A percentile compares a stretch with the other conserved stretches of the same genome.
phyloP scores from a whole-genome alignment of 768 basidiomycete genomes.

The Panellus pusillus region DNA sequence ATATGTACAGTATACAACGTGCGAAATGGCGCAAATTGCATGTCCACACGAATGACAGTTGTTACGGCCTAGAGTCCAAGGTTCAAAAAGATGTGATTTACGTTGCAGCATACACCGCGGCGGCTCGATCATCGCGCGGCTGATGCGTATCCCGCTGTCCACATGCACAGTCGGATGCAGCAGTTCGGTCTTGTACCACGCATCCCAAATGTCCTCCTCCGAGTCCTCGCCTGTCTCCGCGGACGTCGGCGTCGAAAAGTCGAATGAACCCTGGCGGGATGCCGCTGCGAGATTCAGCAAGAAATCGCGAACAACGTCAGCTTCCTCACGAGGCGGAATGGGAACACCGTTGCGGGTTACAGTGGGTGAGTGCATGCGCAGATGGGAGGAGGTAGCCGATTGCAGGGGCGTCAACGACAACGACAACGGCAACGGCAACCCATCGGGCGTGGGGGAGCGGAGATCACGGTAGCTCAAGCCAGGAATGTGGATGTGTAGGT shows the following conservation, averaged over 20 bases:
- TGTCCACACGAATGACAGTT: too few relatives aligned
- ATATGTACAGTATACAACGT: too few relatives aligned
- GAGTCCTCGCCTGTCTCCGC: neutral
- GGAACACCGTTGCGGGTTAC: constrained; percentile 19
- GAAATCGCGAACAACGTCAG: constrained; percentile 9
- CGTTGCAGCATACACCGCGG: constrained; percentile 9
- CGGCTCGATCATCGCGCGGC: constrained; percentile 15
- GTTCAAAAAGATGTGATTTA: neutral
- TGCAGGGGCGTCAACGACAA: neutral
- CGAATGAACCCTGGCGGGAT: neutral
- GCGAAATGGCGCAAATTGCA: too few relatives aligned
- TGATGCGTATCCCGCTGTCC: constrained; percentile 16
- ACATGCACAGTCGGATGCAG: constrained; percentile 3
- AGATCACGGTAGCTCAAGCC: neutral
- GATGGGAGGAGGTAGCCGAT: neutral
- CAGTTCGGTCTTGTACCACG: too few relatives aligned
- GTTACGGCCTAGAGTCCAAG: too few relatives aligned
- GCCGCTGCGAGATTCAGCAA: neutral
- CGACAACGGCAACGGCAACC: neutral
- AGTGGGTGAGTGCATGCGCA: constrained; percentile 9
- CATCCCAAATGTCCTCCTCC: neutral
- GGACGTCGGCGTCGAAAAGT: neutral
- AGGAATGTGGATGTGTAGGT: constrained; percentile 19
- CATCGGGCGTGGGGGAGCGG: neutral
- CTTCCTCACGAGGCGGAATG: constrained; percentile 10